Evolutionary conservation across 805 yeast genomes (phyloP), one percentile per base, ranked within the genome.

Genomic region (Spathaspora hagerdaliae): DNA sequence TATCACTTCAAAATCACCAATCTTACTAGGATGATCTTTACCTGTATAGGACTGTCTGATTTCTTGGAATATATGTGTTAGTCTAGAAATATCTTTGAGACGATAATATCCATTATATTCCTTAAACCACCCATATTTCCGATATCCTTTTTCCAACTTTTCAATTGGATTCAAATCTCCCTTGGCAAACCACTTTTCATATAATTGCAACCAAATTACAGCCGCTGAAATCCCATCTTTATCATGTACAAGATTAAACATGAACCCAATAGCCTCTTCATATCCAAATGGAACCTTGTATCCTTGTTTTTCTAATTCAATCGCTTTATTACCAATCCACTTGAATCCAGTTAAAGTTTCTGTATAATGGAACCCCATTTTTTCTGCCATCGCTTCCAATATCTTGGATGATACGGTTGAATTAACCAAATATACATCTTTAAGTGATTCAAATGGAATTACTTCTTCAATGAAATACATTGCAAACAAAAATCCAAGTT

Each of bases 341-440:
- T 92, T 92, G 72, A 92, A 92, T 1, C 99, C 99, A 0, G 98
- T 92, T 46, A 92, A 73, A 0, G 98, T 92, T 50, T 94, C 97
- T 36, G 70, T 75, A 63, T 75, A 86, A 39, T 78, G 70, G 58
- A 85, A 83, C 0, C 84, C 83, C 39, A 78, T 72, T 5, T 57
- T 59, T 4, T 72, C 61, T 0, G 96, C 94, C 82, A 90, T 80
- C 2, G 82, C 68, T 8, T 69, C 67, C 40, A 91, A 71, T 73
- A 90, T 78, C 58, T 86, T 95, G 5, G 97, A 88, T 0, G 97
- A 90, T 0, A 94, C 98, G 0, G 98, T 89, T 0, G 98, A 90
- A 59, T 87, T 89, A 38, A 92, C 63, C 63, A 92, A 66, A 59
- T 81, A 83, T 26, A 79, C 57, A 10, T 69, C 61, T 2, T 54